Conservation (phyloP, 2,329 filamentous ascomycete genomes). For the Penicillium sp. region DNA sequence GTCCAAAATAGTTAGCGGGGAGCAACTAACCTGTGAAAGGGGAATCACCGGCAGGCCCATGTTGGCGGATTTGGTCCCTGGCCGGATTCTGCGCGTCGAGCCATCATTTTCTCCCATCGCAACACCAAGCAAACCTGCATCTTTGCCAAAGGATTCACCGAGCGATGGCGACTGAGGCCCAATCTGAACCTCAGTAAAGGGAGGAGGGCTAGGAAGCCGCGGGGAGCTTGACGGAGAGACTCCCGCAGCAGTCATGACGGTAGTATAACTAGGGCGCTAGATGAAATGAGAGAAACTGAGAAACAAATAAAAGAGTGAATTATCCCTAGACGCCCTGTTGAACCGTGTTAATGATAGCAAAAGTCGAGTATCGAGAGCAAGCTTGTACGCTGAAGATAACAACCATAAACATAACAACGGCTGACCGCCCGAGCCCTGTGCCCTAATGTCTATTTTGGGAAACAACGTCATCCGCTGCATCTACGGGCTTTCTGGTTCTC, state of each 20-base stretch:
- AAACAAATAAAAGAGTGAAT: conserved; percentile 18
- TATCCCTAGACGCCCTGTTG: conserved; percentile 12
- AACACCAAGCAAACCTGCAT: conserved; percentile 54
- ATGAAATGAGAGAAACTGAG: conserved; percentile 14
- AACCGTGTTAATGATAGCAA: conserved; percentile 11
- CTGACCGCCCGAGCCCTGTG: conserved; percentile 34
- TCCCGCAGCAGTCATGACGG: conserved; percentile 45
- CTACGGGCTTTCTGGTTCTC: conserved; percentile 6
- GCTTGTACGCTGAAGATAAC: conserved; percentile 15
- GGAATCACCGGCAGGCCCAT: conserved; percentile 93
- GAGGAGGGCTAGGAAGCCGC: conserved; percentile 89
- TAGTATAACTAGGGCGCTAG: conserved; percentile 11
- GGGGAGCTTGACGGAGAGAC: conserved; percentile 70
- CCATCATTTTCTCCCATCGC: conserved; percentile 65
- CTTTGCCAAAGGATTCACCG: conserved; percentile 57
- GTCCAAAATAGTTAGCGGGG: conserved; percentile 2
- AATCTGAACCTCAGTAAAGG: conserved; percentile 90
- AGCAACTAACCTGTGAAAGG: conserved; percentile 67
- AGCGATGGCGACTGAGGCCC: conserved; percentile 71
- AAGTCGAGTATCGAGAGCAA: conserved; percentile 14
- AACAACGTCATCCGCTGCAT: conserved; percentile 24
- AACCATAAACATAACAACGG: conserved; percentile 20
- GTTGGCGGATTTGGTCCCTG: conserved; percentile 84
- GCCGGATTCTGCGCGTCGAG: conserved; percentile 79
- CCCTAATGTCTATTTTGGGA: conserved; percentile 18